A percentile compares a stretch with the other conserved stretches of the same genome.
Evolutionary conservation across 2,329 filamentous ascomycete genomes (phyloP).

Genomic region (Fusarium paranaense): DNA sequence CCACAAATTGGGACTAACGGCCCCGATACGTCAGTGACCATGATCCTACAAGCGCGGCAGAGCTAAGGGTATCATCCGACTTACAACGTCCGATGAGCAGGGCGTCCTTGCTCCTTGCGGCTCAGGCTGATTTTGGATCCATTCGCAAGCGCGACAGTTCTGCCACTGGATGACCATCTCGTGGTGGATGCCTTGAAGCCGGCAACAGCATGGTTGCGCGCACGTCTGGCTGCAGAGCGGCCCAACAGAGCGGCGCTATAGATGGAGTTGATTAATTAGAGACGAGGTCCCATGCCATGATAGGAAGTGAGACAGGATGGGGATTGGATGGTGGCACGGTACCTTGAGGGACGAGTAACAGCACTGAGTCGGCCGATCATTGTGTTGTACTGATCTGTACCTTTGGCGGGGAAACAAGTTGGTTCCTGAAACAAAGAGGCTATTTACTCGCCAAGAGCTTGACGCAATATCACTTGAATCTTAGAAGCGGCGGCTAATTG

Average conservation of each 20-base stretch:
- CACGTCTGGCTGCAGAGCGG: slow-evolving; percentile 18
- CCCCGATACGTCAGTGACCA: slow-evolving; percentile 17
- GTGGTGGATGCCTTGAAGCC: slow-evolving; percentile 8
- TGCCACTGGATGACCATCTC: slow-evolving; percentile 24
- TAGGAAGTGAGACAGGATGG: neutral
- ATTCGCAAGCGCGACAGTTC: slow-evolving; percentile 24
- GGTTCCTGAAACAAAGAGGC: neutral
- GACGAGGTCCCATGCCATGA: neutral
- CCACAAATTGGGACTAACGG: slow-evolving; percentile 44
- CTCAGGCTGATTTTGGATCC: slow-evolving; percentile 27
- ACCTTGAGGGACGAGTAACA: slow-evolving; percentile 31
- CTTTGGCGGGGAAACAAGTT: neutral
- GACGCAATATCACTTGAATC: slow-evolving; percentile 1
- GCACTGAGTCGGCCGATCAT: slow-evolving; percentile 38
- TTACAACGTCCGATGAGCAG: slow-evolving; percentile 35
- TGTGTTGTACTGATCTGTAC: neutral
- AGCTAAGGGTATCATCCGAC: neutral
- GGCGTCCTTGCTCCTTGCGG: slow-evolving; percentile 5
- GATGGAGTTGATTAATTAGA: slow-evolving; percentile 19
- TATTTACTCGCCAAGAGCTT: neutral
- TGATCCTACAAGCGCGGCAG: slow-evolving; percentile 9
- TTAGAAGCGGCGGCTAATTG: neutral
- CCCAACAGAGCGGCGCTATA: slow-evolving; percentile 28
- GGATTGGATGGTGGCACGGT: neutral
- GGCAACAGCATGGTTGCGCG: slow-evolving; percentile 2